Conservation (phyloP, 2,329 filamentous ascomycete species). For the Fusarium domesticum region DNA sequence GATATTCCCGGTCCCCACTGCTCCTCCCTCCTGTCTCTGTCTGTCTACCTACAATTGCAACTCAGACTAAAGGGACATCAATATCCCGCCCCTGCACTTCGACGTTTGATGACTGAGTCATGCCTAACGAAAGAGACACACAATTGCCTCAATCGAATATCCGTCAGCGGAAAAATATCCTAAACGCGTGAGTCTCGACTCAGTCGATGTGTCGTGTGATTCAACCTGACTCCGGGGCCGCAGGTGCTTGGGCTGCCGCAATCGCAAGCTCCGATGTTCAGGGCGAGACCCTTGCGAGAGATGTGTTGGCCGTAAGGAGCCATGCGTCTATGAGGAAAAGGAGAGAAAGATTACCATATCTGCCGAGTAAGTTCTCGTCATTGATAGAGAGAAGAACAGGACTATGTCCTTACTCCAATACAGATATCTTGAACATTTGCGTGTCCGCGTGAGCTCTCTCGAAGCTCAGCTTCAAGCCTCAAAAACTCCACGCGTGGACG, state of each 20-base stretch:
- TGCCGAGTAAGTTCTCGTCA: slow-evolving; percentile 9
- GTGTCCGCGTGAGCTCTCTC: slow-evolving; percentile 14
- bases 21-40: too few species aligned
- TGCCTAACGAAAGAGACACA: too few species aligned
- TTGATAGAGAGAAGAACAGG: too few species aligned
- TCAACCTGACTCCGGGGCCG: not conserved
- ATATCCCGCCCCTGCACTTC: too few species aligned
- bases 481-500: not conserved
- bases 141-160: too few species aligned
- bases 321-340: slow-evolving; percentile 19
- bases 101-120: too few species aligned
- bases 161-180: slow-evolving; percentile 10
- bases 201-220: not conserved
- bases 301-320: slow-evolving; percentile 16
- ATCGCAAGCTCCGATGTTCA: slow-evolving; percentile 19
- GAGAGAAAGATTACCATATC: slow-evolving; percentile 16
- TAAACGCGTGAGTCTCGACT: slow-evolving; percentile 7
- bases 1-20: too few species aligned
- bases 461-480: slow-evolving; percentile 8
- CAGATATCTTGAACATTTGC: slow-evolving; percentile 19
- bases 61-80: too few species aligned
- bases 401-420: not conserved
- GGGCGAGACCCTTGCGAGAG: slow-evolving; percentile 17
- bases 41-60: too few species aligned
- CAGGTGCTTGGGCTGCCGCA: slow-evolving; percentile 20